phyloP scores from a whole-genome alignment of 2,329 filamentous ascomycete genomes.

The Nectriaceae sp. region DNA sequence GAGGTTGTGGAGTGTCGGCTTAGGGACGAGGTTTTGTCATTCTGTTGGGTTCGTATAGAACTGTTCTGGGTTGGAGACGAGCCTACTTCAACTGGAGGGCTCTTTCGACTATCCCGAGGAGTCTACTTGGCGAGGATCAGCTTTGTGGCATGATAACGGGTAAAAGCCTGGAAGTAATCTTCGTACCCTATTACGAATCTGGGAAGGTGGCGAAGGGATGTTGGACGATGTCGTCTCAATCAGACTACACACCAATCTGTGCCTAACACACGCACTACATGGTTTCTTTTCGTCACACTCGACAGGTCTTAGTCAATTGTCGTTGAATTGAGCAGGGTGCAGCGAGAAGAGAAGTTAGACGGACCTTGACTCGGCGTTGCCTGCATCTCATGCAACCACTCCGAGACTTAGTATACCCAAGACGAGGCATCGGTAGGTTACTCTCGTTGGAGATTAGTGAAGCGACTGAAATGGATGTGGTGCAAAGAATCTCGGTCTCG shows the following conservation, averaged over 20 bases:
- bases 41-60: conserved; percentile 10
- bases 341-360: not conserved
- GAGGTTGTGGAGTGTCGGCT: no score
- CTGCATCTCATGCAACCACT: conserved; percentile 39
- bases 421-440: conserved; percentile 25
- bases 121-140: conserved; percentile 24
- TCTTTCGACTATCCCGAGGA: not conserved
- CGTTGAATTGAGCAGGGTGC: not conserved
- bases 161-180: no score
- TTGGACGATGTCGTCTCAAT: not conserved
- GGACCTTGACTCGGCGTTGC: conserved; percentile 38
- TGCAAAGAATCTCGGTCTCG: no score
- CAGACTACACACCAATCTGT: conserved; percentile 32
- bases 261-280: conserved; percentile 38
- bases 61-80: no score
- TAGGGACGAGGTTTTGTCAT: conserved; percentile 4
- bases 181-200: no score
- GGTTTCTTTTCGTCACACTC: conserved; percentile 42
- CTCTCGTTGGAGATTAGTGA: no score
- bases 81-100: conserved; percentile 1
- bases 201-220: not conserved
- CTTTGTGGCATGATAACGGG: no score
- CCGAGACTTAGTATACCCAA: conserved; percentile 39
- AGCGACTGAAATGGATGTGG: no score
- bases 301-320: not conserved